Percentiles rank a stretch among this genome's conserved stretches.
These are phyloP conservation scores for Capniomyces stellatus DNA, from an alignment of 371 early-diverging fungal species.

Conservation along the genomic window DNA sequence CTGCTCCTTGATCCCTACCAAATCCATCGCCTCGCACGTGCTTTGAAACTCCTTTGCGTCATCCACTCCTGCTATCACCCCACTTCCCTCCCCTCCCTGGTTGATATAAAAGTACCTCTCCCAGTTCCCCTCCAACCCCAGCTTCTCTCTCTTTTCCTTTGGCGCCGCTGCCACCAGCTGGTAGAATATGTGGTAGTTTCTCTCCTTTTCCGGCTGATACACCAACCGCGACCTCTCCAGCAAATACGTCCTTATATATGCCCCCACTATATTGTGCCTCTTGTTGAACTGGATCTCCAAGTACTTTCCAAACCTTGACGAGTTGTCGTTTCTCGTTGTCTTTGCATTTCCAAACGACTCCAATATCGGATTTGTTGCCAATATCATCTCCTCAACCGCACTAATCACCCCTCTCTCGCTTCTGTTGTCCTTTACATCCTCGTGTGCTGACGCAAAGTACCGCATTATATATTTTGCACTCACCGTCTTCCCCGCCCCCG, in stretches of 20 bases:
- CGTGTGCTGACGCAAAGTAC: conserved; percentile 71
- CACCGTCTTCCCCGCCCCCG: conserved; percentile 92
- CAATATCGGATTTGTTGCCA: conserved; percentile 95
- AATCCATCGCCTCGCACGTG: conserved; percentile 67
- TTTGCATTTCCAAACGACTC: conserved; percentile 99
- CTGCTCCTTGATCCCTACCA: conserved; percentile 64
- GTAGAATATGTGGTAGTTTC: conserved; percentile 99
- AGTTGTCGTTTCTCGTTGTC: conserved; percentile 97
- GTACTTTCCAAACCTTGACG: conserved; percentile 97
- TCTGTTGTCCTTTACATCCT: not conserved
- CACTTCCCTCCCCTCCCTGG: conserved; percentile 50
- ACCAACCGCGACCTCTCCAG: conserved; percentile 95
- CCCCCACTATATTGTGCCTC: conserved; percentile 73
- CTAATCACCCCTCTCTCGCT: conserved; percentile 33
- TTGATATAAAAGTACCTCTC: conserved; percentile 66
- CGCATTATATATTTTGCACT: conserved; percentile 94
- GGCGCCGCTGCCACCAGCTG: conserved; percentile 83
- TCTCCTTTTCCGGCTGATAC: conserved; percentile 78
- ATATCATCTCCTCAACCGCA: conserved; percentile 63
- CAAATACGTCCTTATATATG: conserved; percentile 90
- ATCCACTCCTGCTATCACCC: conserved; percentile 67
- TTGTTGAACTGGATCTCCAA: conserved; percentile 82
- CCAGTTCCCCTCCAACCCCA: conserved; percentile 47
- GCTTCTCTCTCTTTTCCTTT: conserved; percentile 38
- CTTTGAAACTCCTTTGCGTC: conserved; percentile 77